Evolutionary conservation across 192 early-diverging fungal species (phyloP).

Genomic region (Backusella sp.): DNA sequence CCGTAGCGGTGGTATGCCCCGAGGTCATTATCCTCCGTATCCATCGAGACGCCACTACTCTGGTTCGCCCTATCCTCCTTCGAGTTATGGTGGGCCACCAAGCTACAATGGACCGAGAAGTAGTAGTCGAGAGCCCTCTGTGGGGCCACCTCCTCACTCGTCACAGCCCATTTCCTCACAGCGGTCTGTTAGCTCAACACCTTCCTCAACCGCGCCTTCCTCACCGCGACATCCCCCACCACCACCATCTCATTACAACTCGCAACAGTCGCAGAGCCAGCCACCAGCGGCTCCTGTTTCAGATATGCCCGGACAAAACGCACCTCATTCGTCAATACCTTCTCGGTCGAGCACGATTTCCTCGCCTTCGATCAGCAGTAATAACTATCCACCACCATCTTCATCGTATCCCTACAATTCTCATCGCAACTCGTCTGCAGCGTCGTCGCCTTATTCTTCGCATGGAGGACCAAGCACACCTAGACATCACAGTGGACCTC

Average conservation of each 20-base stretch:
- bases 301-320: neutral
- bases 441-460: neutral
- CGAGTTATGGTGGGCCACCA: neutral
- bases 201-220: conserved; percentile 1
- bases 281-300: neutral
- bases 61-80: neutral
- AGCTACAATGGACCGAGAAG: neutral
- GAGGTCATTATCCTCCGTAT: conserved; percentile 1
- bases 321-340: neutral
- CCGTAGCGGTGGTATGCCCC: neutral
- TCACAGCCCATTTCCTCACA: neutral
- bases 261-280: neutral
- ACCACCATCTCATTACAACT: neutral
- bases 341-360: neutral
- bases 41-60: conserved; percentile 15
- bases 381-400: neutral
- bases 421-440: neutral
- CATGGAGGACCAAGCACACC: neutral
- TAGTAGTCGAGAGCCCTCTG: neutral
- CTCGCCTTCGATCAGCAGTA: neutral
- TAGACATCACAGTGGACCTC: neutral
- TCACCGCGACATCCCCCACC: conserved; percentile 8
- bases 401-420: neutral
- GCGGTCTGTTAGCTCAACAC: neutral
- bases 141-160: neutral